Evolutionary conservation across 2,329 filamentous ascomycete species (phyloP).

Genomic region (Penicillium sp.): DNA sequence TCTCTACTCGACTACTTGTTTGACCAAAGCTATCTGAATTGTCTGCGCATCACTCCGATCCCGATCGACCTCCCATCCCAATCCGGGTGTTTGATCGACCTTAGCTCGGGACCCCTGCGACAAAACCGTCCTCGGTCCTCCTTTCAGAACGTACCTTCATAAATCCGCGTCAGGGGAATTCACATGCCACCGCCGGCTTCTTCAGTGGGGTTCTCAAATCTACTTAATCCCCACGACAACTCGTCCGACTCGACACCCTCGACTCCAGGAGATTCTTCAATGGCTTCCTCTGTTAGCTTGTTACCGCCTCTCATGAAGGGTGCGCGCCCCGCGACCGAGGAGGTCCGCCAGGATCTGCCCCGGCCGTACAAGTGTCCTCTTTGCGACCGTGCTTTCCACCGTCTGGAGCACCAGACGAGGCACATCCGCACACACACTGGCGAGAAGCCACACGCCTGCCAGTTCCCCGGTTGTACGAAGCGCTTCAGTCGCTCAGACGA

Average conservation of each 20-base stretch:
- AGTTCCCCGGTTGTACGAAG: conserved; percentile 91
- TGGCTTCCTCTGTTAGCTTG: conserved; percentile 40
- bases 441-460: conserved; percentile 94
- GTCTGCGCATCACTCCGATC: background rate
- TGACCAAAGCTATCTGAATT: background rate
- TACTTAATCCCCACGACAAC: conserved; percentile 55
- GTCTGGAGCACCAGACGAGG: conserved; percentile 81
- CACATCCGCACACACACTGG: conserved; percentile 97
- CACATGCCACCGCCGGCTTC: conserved; percentile 69
- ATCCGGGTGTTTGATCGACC: conserved; percentile 25
- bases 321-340: conserved; percentile 52
- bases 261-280: conserved; percentile 25
- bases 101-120: conserved; percentile 20
- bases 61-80: conserved; percentile 6
- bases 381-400: conserved; percentile 97
- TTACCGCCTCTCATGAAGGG: conserved; percentile 40
- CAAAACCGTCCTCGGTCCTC: conserved; percentile 12
- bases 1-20: background rate
- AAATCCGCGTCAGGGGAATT: conserved; percentile 21
- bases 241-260: conserved; percentile 18
- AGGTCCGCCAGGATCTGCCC: conserved; percentile 66
- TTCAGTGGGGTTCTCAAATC: conserved; percentile 65
- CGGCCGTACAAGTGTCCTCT: conserved; percentile 97
- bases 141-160: background rate
- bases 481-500: conserved; percentile 95